These are phyloP conservation scores for Microsporum audouinii DNA, from an alignment of 2,329 filamentous ascomycete species.

Conservation along the genomic window DNA sequence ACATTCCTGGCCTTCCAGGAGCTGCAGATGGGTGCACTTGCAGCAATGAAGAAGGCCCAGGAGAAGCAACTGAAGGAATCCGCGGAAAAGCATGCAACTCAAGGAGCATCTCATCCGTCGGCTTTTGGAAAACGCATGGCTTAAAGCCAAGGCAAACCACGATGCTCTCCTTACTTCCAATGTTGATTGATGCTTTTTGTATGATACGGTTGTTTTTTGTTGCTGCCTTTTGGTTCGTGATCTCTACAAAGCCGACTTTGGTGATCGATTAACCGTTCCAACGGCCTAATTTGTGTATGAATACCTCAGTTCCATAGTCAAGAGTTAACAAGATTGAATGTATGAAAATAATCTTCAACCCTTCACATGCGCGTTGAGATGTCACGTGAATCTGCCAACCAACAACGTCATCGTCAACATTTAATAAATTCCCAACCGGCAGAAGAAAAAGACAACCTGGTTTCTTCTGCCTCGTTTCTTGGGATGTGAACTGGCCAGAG, in stretches of 20 bases:
- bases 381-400: not conserved
- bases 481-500: not conserved
- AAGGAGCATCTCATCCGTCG: not conserved
- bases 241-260: not conserved
- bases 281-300: not conserved
- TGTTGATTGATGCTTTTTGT: not conserved
- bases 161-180: not conserved
- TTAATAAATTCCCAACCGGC: not conserved
- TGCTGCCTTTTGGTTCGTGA: not conserved
- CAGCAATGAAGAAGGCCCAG: conserved; percentile 25
- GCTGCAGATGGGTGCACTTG: conserved; percentile 25
- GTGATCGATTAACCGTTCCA: not conserved
- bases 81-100: conserved; percentile 7
- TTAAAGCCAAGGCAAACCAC: not conserved
- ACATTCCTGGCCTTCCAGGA: conserved; percentile 31
- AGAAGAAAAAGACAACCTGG: not conserved
- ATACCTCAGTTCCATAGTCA: not conserved
- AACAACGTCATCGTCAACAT: conserved; percentile 1
- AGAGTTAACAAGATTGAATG: not conserved
- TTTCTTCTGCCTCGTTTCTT: not conserved
- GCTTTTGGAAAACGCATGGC: not conserved
- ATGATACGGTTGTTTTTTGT: not conserved
- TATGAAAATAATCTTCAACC: not conserved
- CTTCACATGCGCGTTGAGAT: not conserved
- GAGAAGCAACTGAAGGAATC: conserved; percentile 13